A percentile compares a stretch with the other conserved stretches of the same genome.
phyloP scores from a whole-genome alignment of 2,329 filamentous ascomycete genomes.

The Pyricularia sp. region DNA sequence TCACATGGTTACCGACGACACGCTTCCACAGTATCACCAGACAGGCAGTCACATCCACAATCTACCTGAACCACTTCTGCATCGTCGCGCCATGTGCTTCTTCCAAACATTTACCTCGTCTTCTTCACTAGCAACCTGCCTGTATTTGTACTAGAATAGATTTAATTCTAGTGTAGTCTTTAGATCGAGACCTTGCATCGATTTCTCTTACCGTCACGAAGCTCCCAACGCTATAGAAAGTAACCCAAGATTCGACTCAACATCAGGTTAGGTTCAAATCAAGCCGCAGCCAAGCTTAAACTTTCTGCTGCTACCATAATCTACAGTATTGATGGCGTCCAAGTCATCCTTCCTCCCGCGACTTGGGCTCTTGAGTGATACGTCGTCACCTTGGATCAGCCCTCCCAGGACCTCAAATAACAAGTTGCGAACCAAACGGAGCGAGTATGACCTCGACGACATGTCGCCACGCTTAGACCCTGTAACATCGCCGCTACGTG shows the following conservation, averaged over 20 bases:
- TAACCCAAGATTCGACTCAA: neutral
- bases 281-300: neutral
- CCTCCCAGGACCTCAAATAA: conserved; percentile 7
- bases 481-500: neutral
- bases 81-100: neutral
- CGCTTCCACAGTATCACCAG: neutral
- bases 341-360: conserved; percentile 18
- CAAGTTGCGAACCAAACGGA: conserved; percentile 15
- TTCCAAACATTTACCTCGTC: neutral
- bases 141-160: neutral
- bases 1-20: neutral
- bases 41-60: neutral
- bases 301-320: neutral
- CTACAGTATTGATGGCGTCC: conserved; percentile 1
- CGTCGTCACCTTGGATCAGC: conserved; percentile 14
- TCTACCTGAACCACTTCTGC: neutral
- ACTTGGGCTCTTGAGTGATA: conserved; percentile 13
- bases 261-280: neutral
- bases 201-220: neutral
- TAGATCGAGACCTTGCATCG: neutral
- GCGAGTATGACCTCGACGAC: conserved; percentile 21
- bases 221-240: neutral
- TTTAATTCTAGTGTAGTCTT: neutral
- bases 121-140: neutral
- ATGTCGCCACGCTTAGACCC: conserved; percentile 17